Percentiles rank a stretch among this genome's conserved stretches.
These are phyloP conservation scores for Chalaropsis ovoidea DNA, from an alignment of 2,329 filamentous ascomycete genomes.

Conservation along the genomic window DNA sequence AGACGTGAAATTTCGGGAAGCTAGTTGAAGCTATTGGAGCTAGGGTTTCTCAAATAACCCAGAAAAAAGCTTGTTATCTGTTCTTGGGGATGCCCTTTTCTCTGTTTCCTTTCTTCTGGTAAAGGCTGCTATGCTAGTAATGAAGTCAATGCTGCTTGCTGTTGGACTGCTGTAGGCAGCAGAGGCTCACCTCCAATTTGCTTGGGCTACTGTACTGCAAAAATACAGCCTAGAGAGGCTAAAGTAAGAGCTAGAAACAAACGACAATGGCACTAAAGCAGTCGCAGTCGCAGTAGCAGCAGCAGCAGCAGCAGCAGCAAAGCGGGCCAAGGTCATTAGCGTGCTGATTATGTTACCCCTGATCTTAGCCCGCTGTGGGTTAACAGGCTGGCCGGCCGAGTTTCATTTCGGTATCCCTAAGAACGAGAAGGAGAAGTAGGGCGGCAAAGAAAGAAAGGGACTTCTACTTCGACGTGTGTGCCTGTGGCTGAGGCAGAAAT, in stretches of 20 bases:
- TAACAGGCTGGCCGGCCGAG: neutral
- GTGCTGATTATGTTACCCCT: slow-evolving; percentile 12
- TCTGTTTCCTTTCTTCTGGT: neutral
- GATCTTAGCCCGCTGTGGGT: neutral
- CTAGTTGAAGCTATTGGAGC: neutral
- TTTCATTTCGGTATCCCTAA: slow-evolving; percentile 3
- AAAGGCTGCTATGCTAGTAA: no score
- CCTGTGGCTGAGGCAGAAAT: neutral
- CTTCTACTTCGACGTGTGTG: neutral
- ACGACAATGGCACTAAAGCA: neutral
- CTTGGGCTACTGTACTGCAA: neutral
- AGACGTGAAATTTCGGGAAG: slow-evolving; percentile 13
- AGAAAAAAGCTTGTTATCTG: neutral
- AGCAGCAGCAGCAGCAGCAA: neutral
- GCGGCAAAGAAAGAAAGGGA: neutral
- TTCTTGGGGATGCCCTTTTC: neutral
- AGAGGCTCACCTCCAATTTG: neutral
- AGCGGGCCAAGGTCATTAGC: neutral
- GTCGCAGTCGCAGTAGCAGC: no score
- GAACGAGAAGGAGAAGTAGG: neutral
- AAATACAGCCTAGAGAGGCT: neutral
- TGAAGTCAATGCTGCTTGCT: neutral
- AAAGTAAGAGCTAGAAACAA: neutral
- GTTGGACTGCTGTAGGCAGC: neutral
- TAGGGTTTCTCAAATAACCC: slow-evolving; percentile 9